These are phyloP conservation scores for Globisporangium sylvaticum DNA, from an alignment of 352 stramenopile species.

Conservation along the genomic window DNA sequence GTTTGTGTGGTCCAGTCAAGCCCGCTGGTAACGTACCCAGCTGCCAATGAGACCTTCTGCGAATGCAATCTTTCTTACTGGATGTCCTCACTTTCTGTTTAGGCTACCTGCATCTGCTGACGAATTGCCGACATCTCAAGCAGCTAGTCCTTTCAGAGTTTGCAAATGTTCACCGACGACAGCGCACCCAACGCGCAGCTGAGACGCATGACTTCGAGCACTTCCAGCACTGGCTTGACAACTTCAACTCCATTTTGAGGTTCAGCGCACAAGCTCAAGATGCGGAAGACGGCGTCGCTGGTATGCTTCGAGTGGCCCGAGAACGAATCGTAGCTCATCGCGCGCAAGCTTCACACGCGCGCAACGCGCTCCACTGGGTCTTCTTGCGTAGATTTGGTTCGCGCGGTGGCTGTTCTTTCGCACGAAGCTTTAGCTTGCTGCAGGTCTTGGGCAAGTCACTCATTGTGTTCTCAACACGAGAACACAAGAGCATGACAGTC, in stretches of 20 bases:
- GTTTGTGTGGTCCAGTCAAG: background rate
- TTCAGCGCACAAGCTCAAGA: conserved; percentile 43
- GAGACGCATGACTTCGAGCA: conserved; percentile 62
- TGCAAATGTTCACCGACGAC: conserved; percentile 25
- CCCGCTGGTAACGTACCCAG: background rate
- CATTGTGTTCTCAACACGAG: no score
- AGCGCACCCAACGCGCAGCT: conserved; percentile 48
- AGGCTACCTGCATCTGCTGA: conserved; percentile 38
- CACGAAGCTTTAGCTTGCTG: no score
- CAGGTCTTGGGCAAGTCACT: no score
- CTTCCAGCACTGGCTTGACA: conserved; percentile 58
- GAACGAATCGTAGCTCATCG: background rate
- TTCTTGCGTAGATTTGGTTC: background rate
- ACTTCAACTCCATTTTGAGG: conserved; percentile 63
- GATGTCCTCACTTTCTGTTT: background rate
- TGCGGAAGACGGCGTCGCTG: conserved; percentile 37
- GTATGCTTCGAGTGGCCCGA: background rate
- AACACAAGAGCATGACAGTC: no score
- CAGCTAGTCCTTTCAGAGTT: conserved; percentile 35
- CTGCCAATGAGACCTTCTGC: background rate
- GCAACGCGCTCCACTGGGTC: no score
- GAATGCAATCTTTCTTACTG: background rate
- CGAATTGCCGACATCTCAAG: conserved; percentile 34
- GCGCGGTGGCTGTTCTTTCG: background rate
- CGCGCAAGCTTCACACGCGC: background rate